A percentile compares a stretch with the other conserved stretches of the same genome.
phyloP scores from a whole-genome alignment of 2,329 filamentous ascomycete species.

The Pseudogymnoascus sp. region DNA sequence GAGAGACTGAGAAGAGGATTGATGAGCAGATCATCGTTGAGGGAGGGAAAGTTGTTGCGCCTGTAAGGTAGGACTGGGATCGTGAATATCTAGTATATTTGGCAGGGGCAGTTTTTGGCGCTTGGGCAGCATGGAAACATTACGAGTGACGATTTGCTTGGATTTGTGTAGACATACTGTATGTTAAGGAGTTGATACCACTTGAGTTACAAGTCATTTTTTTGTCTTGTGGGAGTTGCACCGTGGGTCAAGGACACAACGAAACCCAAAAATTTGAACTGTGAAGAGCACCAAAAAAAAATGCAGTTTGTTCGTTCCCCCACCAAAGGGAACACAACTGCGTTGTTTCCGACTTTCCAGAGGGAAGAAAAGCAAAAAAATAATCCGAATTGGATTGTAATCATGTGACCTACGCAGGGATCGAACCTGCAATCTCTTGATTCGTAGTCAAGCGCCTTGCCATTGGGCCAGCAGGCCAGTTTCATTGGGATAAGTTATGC shows the following conservation, averaged over 20 bases:
- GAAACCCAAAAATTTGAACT: neutral
- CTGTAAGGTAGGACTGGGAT: neutral
- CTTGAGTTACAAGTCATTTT: neutral
- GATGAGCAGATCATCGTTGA: conserved; percentile 62
- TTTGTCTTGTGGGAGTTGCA: neutral
- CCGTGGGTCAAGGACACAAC: neutral
- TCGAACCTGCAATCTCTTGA: conserved; percentile 44
- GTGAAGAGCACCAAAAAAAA: neutral
- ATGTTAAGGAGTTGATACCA: conserved; percentile 7
- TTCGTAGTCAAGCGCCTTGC: conserved; percentile 45
- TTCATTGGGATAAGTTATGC: neutral
- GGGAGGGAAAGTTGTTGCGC: conserved; percentile 38
- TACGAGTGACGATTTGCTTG: conserved; percentile 4
- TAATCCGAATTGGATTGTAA: neutral
- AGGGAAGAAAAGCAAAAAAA: neutral
- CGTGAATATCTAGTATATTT: neutral
- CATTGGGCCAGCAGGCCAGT: conserved; percentile 35
- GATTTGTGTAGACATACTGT: conserved; percentile 6
- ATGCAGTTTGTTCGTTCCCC: too few species aligned
- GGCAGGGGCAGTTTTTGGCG: neutral
- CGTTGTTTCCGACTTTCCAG: neutral
- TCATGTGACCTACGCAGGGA: conserved; percentile 26
- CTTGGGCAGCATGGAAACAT: conserved; percentile 1
- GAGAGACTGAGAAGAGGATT: conserved; percentile 42
- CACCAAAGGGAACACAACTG: neutral